Percentiles rank a stretch among this genome's conserved stretches.
phyloP scores from a whole-genome alignment of 2,329 filamentous ascomycete genomes.

The Aspergillus latus region DNA sequence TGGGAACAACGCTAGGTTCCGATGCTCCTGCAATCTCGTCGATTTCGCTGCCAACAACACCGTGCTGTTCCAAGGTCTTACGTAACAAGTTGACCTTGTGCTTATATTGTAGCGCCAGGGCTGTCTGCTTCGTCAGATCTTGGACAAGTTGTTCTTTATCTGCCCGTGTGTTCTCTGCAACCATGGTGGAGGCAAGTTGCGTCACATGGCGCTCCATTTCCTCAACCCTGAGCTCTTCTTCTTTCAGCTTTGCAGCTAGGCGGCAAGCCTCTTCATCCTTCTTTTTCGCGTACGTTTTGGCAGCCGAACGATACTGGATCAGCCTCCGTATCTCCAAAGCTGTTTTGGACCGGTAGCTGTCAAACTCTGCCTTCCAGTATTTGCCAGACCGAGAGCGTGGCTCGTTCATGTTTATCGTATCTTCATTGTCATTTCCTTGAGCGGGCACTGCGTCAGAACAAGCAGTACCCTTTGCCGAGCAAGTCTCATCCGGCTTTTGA shows the following conservation, averaged over 20 bases:
- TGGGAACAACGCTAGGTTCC: constrained; percentile 20
- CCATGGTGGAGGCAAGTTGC: constrained; percentile 43
- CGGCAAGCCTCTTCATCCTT: constrained; percentile 59
- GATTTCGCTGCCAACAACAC: constrained; percentile 34
- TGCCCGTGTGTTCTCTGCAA: constrained; percentile 29
- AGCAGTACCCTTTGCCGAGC: constrained; percentile 15
- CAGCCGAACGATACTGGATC: constrained; percentile 58
- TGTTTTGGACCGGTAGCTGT: constrained; percentile 58
- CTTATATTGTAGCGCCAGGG: constrained; percentile 47
- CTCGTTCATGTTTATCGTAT: constrained; percentile 54
- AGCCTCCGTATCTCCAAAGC: constrained; percentile 61
- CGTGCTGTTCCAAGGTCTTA: constrained; percentile 40
- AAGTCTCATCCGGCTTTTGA: constrained; percentile 15
- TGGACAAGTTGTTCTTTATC: constrained; percentile 44
- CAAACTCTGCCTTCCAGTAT: constrained; percentile 63
- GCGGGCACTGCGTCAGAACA: constrained; percentile 22
- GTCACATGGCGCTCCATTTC: constrained; percentile 47
- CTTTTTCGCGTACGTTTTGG: constrained; percentile 60
- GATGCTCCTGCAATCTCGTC: constrained; percentile 23
- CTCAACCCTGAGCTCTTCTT: constrained; percentile 49
- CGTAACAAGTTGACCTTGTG: constrained; percentile 42
- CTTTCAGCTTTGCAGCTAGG: constrained; percentile 52
- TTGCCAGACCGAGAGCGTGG: constrained; percentile 59
- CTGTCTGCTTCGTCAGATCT: constrained; percentile 45
- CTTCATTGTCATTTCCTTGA: constrained; percentile 40